phyloP scores from a whole-genome alignment of 1,284 basidiomycete species.

The Puccinia sorghi region DNA sequence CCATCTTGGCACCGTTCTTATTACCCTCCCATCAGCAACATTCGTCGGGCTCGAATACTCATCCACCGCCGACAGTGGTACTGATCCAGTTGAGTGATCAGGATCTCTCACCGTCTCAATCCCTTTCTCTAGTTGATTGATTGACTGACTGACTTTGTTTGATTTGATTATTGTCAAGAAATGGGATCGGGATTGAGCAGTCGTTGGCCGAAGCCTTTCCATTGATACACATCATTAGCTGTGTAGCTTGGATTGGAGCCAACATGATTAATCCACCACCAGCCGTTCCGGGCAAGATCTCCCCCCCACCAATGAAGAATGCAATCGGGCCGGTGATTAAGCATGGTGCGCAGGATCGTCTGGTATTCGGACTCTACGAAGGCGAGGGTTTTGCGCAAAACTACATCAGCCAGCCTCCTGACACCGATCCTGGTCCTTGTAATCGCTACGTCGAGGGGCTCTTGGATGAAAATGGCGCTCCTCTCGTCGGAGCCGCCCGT shows the following conservation, averaged over 20 bases:
- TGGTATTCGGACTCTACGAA: constrained; percentile 43
- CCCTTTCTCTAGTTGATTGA: neutral
- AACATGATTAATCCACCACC: constrained; percentile 8
- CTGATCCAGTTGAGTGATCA: constrained; percentile 25
- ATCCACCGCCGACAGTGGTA: constrained; percentile 35
- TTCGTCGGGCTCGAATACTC: neutral
- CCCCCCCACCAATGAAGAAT: neutral
- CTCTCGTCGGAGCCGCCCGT: constrained; percentile 40
- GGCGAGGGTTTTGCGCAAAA: constrained; percentile 32
- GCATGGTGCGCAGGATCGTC: constrained; percentile 25
- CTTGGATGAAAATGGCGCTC: constrained; percentile 16
- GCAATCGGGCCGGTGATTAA: constrained; percentile 21
- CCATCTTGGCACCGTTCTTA: constrained; percentile 46
- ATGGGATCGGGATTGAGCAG: constrained; percentile 47
- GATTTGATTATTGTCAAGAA: neutral
- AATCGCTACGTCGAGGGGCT: constrained; percentile 52
- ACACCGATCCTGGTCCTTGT: constrained; percentile 5
- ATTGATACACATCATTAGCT: constrained; percentile 39
- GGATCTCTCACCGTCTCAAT: neutral
- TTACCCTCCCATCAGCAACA: constrained; percentile 1
- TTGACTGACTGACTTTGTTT: neutral
- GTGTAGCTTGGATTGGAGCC: constrained; percentile 36
- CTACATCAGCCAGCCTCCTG: constrained; percentile 9
- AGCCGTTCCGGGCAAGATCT: neutral
- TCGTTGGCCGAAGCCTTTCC: constrained; percentile 43